phyloP scores from a whole-genome alignment of 495 filamentous ascomycete genomes.

The Penicillium cataractarum region DNA sequence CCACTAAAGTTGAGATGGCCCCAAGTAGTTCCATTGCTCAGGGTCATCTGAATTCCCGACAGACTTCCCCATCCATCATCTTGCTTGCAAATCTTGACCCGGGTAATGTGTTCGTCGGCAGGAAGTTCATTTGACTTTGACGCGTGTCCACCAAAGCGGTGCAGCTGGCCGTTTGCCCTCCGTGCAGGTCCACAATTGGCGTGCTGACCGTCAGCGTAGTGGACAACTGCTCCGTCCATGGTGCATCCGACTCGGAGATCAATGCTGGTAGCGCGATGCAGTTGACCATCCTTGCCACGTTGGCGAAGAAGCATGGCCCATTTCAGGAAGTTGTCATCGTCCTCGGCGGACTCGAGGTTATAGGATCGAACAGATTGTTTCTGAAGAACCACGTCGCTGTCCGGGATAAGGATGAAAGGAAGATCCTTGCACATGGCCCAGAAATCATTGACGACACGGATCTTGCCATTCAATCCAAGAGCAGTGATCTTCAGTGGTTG shows the following conservation, averaged over 20 bases:
- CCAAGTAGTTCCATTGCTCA: constrained; percentile 36
- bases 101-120: constrained; percentile 25
- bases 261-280: constrained; percentile 32
- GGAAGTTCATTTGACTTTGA: not conserved
- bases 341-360: not conserved
- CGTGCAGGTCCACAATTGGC: constrained; percentile 38
- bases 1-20: constrained; percentile 32
- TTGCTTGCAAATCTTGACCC: constrained; percentile 30
- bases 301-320: constrained; percentile 21
- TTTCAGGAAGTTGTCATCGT: not conserved
- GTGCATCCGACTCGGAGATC: constrained; percentile 40
- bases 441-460: constrained; percentile 26
- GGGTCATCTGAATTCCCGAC: constrained; percentile 37
- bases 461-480: constrained; percentile 14
- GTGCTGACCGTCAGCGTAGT: constrained; percentile 37
- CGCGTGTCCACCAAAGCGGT: constrained; percentile 9
- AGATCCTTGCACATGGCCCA: constrained; percentile 24
- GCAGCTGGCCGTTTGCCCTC: not conserved
- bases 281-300: constrained; percentile 15
- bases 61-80: constrained; percentile 22
- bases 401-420: constrained; percentile 16
- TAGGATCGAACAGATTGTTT: constrained; percentile 21
- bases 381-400: constrained; percentile 26
- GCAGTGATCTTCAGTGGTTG: constrained; percentile 25
- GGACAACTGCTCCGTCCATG: constrained; percentile 42